Base-by-base conservation (phyloP, 768 basidiomycete genomes). In the Podaxis mareebaensis region DNA sequence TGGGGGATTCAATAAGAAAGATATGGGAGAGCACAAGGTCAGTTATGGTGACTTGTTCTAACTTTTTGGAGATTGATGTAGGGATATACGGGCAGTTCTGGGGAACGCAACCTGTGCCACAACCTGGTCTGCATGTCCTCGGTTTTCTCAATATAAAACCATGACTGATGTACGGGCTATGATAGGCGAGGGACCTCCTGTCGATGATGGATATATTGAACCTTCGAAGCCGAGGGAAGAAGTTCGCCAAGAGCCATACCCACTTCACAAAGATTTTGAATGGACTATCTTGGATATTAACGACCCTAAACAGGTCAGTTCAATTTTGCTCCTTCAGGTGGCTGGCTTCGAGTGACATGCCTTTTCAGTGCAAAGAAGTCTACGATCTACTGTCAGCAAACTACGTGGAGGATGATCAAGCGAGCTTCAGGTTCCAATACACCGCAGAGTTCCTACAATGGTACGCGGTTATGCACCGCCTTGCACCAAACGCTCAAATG, bases 31-130 rank as follows among this genome's bases (percentile, higher is more conserved):
- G 72, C 94, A 97, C 72, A 96, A 96, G 81, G 95, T 93, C 67
- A 59, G 58, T 56, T 12, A 4, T 58, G 61, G 28, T 6, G 44
- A 3, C 20, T 20, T 8, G 7, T 55, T 46, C 48, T n/a, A 10
- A 20, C 52, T 10, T 36, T 15, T 54, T 28, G 3, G 22, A 11
- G 17, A 24, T 52, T 64, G 36, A 63, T 57, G 49, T 46, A 54
- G 42, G 42, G 52, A 57, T 36, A 24, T 67, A 44, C 61, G 11
- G 64, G 24, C 69, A 94, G 95, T 99, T 99, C 77, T 99, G 97
- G 97, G 86, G 81, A 38, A 99, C 96, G 5, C 97, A 99, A 74
- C 97, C 97, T 3, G 97, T 99, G 6, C 92, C 94, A n/a, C 93
- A 95, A 71, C 76, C 86, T 60, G 91, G 92, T 88, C 70, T 68